Evolutionary conservation across 2,329 filamentous ascomycete genomes (phyloP).

Genomic region (Penicillium freii): DNA sequence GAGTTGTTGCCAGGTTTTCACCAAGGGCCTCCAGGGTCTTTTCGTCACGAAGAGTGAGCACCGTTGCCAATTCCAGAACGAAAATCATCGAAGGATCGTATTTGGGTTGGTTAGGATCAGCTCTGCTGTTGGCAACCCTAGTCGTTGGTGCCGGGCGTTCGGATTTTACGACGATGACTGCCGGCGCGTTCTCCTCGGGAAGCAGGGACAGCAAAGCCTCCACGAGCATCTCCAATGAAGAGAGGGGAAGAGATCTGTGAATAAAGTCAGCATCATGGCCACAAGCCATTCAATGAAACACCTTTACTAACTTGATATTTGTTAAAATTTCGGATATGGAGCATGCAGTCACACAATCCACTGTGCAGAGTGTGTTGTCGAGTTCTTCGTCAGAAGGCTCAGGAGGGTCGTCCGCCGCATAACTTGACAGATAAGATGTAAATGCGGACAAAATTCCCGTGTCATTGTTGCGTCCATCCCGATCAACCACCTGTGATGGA

Average conservation of each 20-base stretch:
- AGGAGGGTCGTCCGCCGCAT: constrained; percentile 94
- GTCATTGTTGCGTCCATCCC: constrained; percentile 73
- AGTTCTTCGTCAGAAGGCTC: constrained; percentile 97
- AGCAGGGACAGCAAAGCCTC: constrained; percentile 74
- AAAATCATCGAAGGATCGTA: constrained; percentile 90
- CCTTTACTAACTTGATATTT: constrained; percentile 68
- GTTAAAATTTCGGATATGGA: constrained; percentile 77
- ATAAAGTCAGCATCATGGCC: constrained; percentile 14
- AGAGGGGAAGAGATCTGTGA: constrained; percentile 59
- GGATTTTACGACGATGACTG: constrained; percentile 86
- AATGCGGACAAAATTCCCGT: constrained; percentile 89
- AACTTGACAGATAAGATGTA: constrained; percentile 96
- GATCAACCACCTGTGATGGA: constrained; percentile 88
- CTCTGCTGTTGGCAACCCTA: constrained; percentile 59
- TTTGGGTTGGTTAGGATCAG: constrained; percentile 55
- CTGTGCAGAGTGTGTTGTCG: constrained; percentile 89
- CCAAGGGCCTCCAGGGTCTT: constrained; percentile 71
- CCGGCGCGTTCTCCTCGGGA: constrained; percentile 78
- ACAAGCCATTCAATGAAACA: constrained; percentile 2
- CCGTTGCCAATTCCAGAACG: constrained; percentile 84
- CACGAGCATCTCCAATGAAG: constrained; percentile 62
- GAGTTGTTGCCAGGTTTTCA: constrained; percentile 72
- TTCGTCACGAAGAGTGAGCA: constrained; percentile 72
- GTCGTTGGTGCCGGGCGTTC: constrained; percentile 66
- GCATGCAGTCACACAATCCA: constrained; percentile 91